Base-by-base conservation (phyloP, 306 rosid species). In the Prunus mongolica region DNA sequence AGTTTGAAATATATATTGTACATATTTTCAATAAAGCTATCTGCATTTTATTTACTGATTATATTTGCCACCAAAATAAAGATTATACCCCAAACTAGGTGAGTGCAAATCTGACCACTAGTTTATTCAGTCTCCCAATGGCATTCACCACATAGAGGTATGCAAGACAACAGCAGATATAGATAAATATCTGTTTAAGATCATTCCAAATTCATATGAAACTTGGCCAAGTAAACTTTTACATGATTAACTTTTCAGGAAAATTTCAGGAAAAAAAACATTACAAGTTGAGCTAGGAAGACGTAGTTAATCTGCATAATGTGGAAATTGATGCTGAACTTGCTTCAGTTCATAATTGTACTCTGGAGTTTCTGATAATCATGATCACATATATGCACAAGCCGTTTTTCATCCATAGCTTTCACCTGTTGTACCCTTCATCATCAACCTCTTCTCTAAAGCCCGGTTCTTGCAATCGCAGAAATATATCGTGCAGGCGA, bases 401-500 rank as follows among this genome's bases (percentile, higher is more conserved):
- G 44, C 44, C 0, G 9, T 38, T 38, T 38, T 30, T 52, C 63
- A 52, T 54, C 19, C 44, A 25, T 52, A 57, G 27, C 68, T 77
- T 65, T 32, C 54, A 45, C 64, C 5, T 65, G 76, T 79, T 20
- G 60, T 11, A 71, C 80, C 3, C 18, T 86, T 84, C 90, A 67
- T 41, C 67, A 62, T 74, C 86, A 55, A 34, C 74, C 74, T 81
- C 87, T 80, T 91, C 84, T 82, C 86, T 41, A 82, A 3, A 54
- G 78, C 74, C 51, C 84, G 68, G 74, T 78, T 80, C 82, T 82
- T 86, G 80, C 91, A 88, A 76, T 83, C 93, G 65, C 68, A 11
- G 81, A 80, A 91, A 77, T 91, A 86, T 13, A 84, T 66, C 80
- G 83, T 63, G 66, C 80, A 85, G 15, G 82, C 83, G 44, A 88